phyloP scores from a whole-genome alignment of 2,329 filamentous ascomycete species.

The Teratosphaeria nubilosa region DNA sequence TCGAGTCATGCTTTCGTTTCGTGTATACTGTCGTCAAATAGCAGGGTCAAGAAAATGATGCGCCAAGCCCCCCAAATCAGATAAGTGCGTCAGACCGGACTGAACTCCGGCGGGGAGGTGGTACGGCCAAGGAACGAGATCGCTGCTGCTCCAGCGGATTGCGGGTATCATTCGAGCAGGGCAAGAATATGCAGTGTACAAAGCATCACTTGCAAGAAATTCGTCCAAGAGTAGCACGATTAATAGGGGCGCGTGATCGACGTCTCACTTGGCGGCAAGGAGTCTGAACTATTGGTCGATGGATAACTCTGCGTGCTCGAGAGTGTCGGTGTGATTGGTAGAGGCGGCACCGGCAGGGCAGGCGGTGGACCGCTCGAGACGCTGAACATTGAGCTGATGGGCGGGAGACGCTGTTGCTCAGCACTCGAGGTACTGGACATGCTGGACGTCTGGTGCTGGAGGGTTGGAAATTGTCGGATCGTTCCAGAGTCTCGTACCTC shows the following conservation, averaged over 20 bases:
- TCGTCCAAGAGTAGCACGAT: background rate
- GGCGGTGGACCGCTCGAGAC: background rate
- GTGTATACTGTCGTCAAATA: background rate
- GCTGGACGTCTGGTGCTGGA: background rate
- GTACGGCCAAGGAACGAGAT: background rate
- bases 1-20: background rate
- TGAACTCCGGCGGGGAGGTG: background rate
- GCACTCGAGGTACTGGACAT: background rate
- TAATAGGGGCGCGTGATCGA: background rate
- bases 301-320: background rate
- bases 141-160: conserved; percentile 4
- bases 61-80: background rate
- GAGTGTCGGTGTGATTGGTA: background rate
- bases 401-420: conserved; percentile 3
- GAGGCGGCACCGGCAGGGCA: background rate
- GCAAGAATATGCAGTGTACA: background rate
- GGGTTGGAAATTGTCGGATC: background rate
- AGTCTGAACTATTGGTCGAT: background rate
- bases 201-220: background rate
- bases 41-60: background rate
- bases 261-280: background rate
- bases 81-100: background rate
- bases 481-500: conserved; percentile 2
- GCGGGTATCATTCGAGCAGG: conserved; percentile 2
- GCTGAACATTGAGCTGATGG: conserved; percentile 4